Percentiles rank a stretch among this genome's conserved stretches.
phyloP scores from a whole-genome alignment of 106 monocot species.

The Dendrobium nobile region DNA sequence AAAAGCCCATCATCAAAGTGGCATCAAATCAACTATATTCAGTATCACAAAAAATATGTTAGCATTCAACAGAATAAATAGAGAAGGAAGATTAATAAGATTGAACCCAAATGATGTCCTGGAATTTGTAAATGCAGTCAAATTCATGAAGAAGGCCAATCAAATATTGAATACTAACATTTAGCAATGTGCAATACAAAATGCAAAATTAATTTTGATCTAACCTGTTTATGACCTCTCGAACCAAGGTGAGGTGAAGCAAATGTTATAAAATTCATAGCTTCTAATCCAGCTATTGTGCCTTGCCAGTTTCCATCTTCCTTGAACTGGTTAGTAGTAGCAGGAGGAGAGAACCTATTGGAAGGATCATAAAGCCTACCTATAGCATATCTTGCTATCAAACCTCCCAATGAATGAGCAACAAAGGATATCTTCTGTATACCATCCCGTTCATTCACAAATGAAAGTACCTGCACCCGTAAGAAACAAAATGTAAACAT shows the following conservation, averaged over 20 bases:
- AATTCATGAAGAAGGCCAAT: background rate
- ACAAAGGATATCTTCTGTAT: constrained; percentile 80
- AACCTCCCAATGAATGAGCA: constrained; percentile 88
- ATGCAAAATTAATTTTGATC: background rate
- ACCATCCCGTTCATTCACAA: constrained; percentile 42
- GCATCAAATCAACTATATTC: no score
- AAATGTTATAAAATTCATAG: constrained; percentile 85
- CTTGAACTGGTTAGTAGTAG: constrained; percentile 10
- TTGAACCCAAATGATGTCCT: background rate
- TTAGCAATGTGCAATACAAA: background rate
- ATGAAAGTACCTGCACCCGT: constrained; percentile 51
- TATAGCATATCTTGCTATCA: constrained; percentile 89
- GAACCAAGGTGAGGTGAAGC: constrained; percentile 92
- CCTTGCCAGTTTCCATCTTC: constrained; percentile 21
- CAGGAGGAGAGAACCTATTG: background rate
- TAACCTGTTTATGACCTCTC: constrained; percentile 81
- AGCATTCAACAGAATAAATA: no score
- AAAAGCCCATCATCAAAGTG: no score
- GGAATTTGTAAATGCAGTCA: background rate
- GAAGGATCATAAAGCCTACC: constrained; percentile 56
- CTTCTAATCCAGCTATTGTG: constrained; percentile 65
- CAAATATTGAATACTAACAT: background rate
- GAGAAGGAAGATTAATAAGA: no score
- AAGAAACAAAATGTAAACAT: background rate
- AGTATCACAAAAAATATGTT: no score